phyloP scores from a whole-genome alignment of 345 rosid genomes.

The Kernera saxatilis region DNA sequence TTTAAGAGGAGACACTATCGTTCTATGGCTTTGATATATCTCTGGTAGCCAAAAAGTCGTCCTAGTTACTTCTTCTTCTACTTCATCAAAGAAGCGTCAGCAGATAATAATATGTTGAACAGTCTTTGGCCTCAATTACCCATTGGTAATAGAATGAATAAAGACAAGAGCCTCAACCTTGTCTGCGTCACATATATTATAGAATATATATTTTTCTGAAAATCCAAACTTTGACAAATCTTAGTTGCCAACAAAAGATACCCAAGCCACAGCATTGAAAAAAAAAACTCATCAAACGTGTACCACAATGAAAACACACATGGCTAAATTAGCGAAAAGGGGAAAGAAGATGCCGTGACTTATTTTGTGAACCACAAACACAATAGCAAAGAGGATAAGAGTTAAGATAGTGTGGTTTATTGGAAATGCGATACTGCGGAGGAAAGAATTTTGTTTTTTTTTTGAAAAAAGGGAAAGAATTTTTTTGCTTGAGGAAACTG shows the following conservation, averaged over 20 bases:
- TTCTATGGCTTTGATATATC: background rate
- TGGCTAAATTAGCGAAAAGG: background rate
- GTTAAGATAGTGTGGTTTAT: background rate
- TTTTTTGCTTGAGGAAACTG: constrained; percentile 23
- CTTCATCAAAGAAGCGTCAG: constrained; percentile 20
- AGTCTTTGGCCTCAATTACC: constrained; percentile 22
- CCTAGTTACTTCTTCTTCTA: background rate
- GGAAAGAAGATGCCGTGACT: constrained; percentile 12
- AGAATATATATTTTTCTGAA: background rate
- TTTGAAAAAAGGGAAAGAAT: too few relatives aligned
- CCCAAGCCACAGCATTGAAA: background rate
- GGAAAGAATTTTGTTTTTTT: constrained; percentile 22
- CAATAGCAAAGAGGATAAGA: constrained; percentile 17
- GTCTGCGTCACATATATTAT: constrained; percentile 21
- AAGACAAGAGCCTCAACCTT: constrained; percentile 16
- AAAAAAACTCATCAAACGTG: constrained; percentile 10
- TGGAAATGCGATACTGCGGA: background rate
- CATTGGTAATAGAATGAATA: constrained; percentile 8
- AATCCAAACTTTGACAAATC: background rate
- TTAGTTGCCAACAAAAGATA: background rate
- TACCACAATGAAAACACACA: constrained; percentile 3
- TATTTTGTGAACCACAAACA: constrained; percentile 18
- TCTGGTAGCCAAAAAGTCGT: constrained; percentile 17
- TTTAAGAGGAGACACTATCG: background rate
- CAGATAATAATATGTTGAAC: constrained; percentile 25